Base-by-base conservation (phyloP, 495 filamentous ascomycete genomes). In the Pyrenopolyporus hunteri region DNA sequence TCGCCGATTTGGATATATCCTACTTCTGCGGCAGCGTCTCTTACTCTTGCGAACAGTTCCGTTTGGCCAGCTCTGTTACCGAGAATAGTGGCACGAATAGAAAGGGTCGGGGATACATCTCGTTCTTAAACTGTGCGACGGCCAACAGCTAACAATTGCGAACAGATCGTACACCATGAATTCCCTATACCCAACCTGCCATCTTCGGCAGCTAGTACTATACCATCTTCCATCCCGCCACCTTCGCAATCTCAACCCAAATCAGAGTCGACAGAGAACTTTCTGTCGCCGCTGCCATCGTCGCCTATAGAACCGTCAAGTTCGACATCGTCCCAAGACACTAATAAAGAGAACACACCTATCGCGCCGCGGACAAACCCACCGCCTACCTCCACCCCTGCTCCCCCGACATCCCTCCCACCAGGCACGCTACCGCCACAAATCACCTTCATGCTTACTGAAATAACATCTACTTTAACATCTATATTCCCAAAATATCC, bases 401-500 rank as follows among this genome's bases (percentile, higher is more conserved):
- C 62, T 9, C 10, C 68, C 16, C 33, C 64, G 1, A 35, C 53
- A 31, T 25, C 63, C 17, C 61, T 70, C n/a, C 51, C 63, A 9
- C 66, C 70, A 2, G 72, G 74, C 31, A 50, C 76, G 4, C 78
- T 96, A 10, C 90, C 90, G 7, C 78, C 82, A 2, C 84, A 85
- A 39, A 80, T 91, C 33, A 73, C 82, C 33, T 75, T 81, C 20
- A 83, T 90, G 37, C 78, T 94, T 49, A 66, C 74, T 39, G 85
- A 85, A 22, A 90, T 94, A 43, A 85, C 81, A 19, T 80, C 77
- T 3, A 87, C 84, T n/a, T 78, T 98, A 35, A 79, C 75, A 31
- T 77, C 76, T 2, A 82, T 83, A 58, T 98, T 98, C 74, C 31
- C 81, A 22, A 74, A 78, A 0, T 84, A 90, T 57, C 94, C 94